phyloP scores from a whole-genome alignment of 2,329 filamentous ascomycete genomes.

The Cadophora luteo-olivacea region DNA sequence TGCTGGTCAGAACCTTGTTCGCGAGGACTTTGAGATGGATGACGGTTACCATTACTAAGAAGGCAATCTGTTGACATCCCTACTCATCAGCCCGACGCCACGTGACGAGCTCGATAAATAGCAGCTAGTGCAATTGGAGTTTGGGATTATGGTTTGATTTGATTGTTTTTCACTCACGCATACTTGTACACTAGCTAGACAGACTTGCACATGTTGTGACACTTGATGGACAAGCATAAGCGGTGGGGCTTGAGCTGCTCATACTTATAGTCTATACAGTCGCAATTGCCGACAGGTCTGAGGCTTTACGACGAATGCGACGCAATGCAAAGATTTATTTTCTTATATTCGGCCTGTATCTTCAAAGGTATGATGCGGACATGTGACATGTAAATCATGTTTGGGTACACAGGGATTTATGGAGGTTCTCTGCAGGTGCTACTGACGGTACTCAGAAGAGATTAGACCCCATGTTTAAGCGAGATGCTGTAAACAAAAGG shows the following conservation, averaged over 20 bases:
- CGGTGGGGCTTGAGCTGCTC: not conserved
- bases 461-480: not conserved
- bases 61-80: not conserved
- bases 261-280: not conserved
- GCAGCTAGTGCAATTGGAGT: not conserved
- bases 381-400: too few species aligned
- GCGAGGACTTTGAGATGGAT: not conserved
- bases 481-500: not conserved
- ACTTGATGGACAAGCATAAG: not conserved
- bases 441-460: too few species aligned
- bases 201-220: not conserved
- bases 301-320: not conserved
- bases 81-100: not conserved
- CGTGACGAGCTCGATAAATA: not conserved
- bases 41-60: not conserved
- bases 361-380: too few species aligned
- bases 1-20: not conserved
- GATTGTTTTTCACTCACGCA: not conserved
- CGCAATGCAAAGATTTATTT: not conserved
- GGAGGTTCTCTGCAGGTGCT: too few species aligned
- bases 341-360: too few species aligned
- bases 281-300: not conserved
- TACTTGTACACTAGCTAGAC: not conserved
- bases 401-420: too few species aligned
- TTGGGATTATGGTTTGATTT: slow-evolving; percentile 2